Conservation (phyloP, 169 alveolate genomes). For the Sarcocystis neurona region DNA sequence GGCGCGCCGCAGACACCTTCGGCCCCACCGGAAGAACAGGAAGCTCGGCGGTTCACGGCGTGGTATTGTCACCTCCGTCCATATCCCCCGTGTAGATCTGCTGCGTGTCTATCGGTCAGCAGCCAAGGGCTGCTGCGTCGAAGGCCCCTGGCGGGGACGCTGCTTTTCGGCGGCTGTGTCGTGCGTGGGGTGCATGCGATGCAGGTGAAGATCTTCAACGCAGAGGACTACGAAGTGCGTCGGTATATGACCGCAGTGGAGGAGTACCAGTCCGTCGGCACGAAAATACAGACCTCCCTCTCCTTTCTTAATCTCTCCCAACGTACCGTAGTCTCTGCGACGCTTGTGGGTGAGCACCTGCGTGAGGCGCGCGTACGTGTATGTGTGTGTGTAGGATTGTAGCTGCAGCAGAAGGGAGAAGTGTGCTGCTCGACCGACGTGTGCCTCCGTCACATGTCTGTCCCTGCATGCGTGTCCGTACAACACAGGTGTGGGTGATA, state of each 20-base stretch:
- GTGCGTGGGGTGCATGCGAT: not conserved
- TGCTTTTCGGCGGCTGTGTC: not conserved
- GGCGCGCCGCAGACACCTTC: too few species aligned
- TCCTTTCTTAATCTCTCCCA: slow-evolving; percentile 74
- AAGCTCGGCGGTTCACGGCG: too few species aligned
- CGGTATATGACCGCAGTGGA: slow-evolving; percentile 68
- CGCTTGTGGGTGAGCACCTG: slow-evolving; percentile 13
- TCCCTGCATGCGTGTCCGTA: too few species aligned
- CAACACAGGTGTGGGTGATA: not conserved
- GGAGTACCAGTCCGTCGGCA: slow-evolving; percentile 69
- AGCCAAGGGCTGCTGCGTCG: too few species aligned
- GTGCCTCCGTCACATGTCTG: too few species aligned
- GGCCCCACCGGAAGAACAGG: too few species aligned
- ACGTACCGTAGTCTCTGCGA: slow-evolving; percentile 56
- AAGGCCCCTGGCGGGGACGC: too few species aligned
- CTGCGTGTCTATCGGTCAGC: too few species aligned
- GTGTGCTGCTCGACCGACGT: too few species aligned
- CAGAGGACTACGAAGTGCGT: slow-evolving; percentile 75
- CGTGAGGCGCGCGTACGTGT: not conserved
- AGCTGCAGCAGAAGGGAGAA: not conserved
- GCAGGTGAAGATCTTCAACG: slow-evolving; percentile 74
- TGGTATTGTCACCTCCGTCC: too few species aligned
- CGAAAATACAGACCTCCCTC: slow-evolving; percentile 72
- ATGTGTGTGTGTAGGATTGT: not conserved
- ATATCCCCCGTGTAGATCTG: too few species aligned